phyloP scores from a whole-genome alignment of 2,329 filamentous ascomycete species.

The Aplosporella prunicola region DNA sequence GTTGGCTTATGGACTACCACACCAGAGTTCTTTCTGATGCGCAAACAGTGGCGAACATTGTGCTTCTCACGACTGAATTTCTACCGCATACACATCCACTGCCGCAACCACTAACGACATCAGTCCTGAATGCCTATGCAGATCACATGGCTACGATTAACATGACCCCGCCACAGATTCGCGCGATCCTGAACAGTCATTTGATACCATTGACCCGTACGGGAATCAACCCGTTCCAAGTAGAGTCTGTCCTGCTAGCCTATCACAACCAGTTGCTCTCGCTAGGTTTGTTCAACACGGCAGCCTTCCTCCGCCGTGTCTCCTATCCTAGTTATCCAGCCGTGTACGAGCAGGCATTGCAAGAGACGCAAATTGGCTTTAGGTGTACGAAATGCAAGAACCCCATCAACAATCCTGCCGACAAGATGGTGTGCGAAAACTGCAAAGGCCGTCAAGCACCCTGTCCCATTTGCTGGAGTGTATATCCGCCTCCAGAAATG shows the following conservation, averaged over 20 bases:
- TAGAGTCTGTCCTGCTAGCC: constrained; percentile 45
- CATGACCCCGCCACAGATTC: constrained; percentile 29
- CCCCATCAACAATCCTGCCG: constrained; percentile 43
- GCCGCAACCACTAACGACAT: constrained; percentile 15
- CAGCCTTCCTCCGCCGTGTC: constrained; percentile 47
- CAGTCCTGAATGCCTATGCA: constrained; percentile 28
- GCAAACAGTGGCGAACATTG: constrained; percentile 38
- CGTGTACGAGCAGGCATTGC: constrained; percentile 48
- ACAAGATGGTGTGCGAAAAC: constrained; percentile 43
- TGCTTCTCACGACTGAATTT: constrained; percentile 38
- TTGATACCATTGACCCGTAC: constrained; percentile 32
- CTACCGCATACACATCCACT: constrained; percentile 33
- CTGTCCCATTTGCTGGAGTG: constrained; percentile 37
- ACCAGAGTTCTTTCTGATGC: constrained; percentile 33
- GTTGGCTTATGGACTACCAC: constrained; percentile 33
- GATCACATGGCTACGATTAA: constrained; percentile 31
- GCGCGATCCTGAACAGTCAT: constrained; percentile 30
- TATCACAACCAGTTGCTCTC: constrained; percentile 48
- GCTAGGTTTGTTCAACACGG: constrained; percentile 40
- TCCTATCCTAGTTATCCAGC: constrained; percentile 46
- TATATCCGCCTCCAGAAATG: constrained; percentile 30
- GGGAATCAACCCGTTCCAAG: constrained; percentile 41
- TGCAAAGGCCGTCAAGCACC: constrained; percentile 36
- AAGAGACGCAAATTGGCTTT: constrained; percentile 45
- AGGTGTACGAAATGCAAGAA: constrained; percentile 49